Conservation (phyloP, 2,329 filamentous ascomycete genomes). For the Microcyclosporella mali region DNA sequence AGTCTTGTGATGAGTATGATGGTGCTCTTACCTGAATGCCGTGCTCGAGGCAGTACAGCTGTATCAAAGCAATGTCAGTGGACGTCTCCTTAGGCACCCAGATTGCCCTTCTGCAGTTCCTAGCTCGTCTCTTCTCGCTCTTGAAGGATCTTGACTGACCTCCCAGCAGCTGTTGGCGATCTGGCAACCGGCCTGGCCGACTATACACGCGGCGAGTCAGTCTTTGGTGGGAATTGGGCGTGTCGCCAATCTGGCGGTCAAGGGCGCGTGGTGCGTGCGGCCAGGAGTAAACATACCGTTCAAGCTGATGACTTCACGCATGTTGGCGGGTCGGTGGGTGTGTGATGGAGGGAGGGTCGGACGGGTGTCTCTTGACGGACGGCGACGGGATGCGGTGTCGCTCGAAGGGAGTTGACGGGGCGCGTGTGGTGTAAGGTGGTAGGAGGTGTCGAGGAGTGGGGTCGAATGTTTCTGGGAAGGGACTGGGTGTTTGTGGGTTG, state of each 20-base stretch:
- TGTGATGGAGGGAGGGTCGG: constrained; percentile 3
- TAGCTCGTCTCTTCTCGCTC: constrained; percentile 11
- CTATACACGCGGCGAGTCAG: constrained; percentile 59
- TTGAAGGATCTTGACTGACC: constrained; percentile 57
- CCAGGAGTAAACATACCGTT: constrained; percentile 62
- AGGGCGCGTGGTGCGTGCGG: constrained; percentile 30
- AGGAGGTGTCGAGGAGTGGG: constrained; percentile 6
- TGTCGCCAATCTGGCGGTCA: constrained; percentile 35
- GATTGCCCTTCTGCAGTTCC: constrained; percentile 17
- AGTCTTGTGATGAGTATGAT: constrained; percentile 1
- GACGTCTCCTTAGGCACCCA: constrained; percentile 27
- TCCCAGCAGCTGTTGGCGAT: constrained; percentile 99
- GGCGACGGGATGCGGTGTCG: constrained; percentile 6
- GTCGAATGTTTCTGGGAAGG: constrained; percentile 13
- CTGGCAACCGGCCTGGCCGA: constrained; percentile 99
- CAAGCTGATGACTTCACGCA: constrained; percentile 99
- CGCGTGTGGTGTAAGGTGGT: too few species aligned
- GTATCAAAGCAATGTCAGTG: constrained; percentile 30
- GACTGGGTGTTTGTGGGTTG: constrained; percentile 11
- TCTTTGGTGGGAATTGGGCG: constrained; percentile 15
- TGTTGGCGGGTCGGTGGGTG: constrained; percentile 47
- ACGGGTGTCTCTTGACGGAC: constrained; percentile 18
- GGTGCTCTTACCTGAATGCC: constrained; percentile 79
- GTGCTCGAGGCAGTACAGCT: constrained; percentile 99
- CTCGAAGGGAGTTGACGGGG: constrained; percentile 13